Evolutionary conservation across 1,284 basidiomycete species (phyloP).

Genomic region (Rhodotorula sp.): DNA sequence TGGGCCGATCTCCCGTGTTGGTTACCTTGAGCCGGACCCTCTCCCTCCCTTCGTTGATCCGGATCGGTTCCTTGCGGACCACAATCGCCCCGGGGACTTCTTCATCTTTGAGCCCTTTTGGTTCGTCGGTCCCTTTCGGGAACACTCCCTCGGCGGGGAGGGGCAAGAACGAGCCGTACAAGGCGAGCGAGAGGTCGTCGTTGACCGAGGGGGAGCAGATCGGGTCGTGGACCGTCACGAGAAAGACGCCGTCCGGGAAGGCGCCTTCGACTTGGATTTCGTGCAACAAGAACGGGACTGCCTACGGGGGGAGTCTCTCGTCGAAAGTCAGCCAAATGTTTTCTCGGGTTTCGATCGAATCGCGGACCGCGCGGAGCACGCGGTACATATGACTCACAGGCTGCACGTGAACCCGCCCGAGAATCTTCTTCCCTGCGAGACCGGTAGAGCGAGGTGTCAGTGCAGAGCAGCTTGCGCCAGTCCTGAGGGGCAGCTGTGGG

Average conservation of each 20-base stretch:
- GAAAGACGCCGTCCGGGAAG: constrained; percentile 81
- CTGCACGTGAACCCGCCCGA: constrained; percentile 88
- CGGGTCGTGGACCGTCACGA: constrained; percentile 92
- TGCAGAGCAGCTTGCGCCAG: too few species aligned
- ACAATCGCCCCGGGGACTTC: constrained; percentile 54
- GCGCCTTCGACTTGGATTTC: constrained; percentile 92
- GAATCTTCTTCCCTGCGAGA: constrained; percentile 68
- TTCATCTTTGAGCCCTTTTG: constrained; percentile 15
- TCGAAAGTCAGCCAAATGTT: background rate
- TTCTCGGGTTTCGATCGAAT: too few species aligned
- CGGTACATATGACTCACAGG: constrained; percentile 50
- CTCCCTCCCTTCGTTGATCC: constrained; percentile 70
- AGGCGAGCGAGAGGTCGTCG: constrained; percentile 70
- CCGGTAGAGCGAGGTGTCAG: background rate
- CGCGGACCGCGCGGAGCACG: constrained; percentile 54
- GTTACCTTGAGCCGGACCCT: constrained; percentile 73
- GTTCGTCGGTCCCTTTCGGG: constrained; percentile 56
- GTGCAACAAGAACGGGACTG: constrained; percentile 52
- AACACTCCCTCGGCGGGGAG: constrained; percentile 67
- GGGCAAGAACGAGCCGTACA: constrained; percentile 91
- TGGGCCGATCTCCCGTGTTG: constrained; percentile 90
- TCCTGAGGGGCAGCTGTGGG: too few species aligned
- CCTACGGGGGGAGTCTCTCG: background rate
- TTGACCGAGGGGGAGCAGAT: constrained; percentile 67
- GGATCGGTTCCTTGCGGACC: constrained; percentile 62